Conservation (phyloP, 2,329 filamentous ascomycete species). For the Colletotrichum endophyticum region DNA sequence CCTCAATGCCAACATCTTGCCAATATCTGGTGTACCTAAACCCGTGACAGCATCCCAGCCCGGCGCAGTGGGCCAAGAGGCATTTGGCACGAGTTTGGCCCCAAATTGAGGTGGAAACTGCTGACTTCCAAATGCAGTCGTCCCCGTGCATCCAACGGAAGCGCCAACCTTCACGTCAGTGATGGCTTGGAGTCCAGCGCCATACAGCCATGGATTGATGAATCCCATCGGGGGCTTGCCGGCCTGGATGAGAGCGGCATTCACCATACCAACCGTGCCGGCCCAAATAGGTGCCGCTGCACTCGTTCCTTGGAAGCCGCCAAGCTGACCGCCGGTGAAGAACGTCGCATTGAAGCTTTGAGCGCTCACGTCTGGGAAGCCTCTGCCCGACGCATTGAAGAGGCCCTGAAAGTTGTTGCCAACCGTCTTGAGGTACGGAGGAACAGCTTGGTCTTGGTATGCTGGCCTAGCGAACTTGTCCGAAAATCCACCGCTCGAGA, state of each 20-base stretch:
- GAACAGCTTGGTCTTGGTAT: conserved; percentile 51
- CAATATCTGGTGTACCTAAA: conserved; percentile 49
- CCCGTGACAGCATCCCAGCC: conserved; percentile 46
- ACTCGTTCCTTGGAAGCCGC: conserved; percentile 28
- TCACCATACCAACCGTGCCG: conserved; percentile 66
- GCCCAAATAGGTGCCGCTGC: conserved; percentile 68
- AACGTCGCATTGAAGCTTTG: conserved; percentile 14
- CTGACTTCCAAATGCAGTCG: conserved; percentile 18
- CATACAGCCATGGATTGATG: conserved; percentile 68
- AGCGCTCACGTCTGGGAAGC: conserved; percentile 65
- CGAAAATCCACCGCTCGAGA: conserved; percentile 58
- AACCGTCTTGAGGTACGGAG: conserved; percentile 47
- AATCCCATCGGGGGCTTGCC: conserved; percentile 61
- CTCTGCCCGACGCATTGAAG: conserved; percentile 55
- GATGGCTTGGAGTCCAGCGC: conserved; percentile 30
- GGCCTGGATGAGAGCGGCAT: conserved; percentile 61
- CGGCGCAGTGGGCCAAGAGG: conserved; percentile 30
- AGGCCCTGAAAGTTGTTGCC: conserved; percentile 51
- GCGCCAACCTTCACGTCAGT: conserved; percentile 40
- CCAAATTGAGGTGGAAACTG: conserved; percentile 21
- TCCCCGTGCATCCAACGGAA: conserved; percentile 34
- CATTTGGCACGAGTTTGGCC: conserved; percentile 29
- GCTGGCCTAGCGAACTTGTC: conserved; percentile 46
- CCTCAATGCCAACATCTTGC: conserved; percentile 28
- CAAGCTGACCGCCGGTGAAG: conserved; percentile 30